Percentiles rank a stretch among this genome's conserved stretches.
Evolutionary conservation across 441 rosid species (phyloP).

Genomic region (Gossypium aridum): DNA sequence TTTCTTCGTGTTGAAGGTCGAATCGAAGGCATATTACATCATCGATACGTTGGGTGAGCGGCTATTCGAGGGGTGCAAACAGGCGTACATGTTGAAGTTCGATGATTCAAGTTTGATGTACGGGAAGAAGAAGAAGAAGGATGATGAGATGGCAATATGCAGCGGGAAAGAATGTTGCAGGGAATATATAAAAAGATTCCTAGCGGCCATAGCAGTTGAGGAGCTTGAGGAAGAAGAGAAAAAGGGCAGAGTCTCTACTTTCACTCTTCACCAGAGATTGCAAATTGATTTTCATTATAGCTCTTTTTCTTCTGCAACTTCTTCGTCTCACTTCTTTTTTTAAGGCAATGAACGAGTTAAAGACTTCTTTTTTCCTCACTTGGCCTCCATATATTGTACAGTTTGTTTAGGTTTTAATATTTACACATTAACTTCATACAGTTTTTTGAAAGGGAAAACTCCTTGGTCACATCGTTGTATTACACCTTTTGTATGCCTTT

Average conservation of each 20-base stretch:
- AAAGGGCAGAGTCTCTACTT: slow-evolving; percentile 28
- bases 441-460: no score
- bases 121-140: slow-evolving; percentile 6
- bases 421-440: not conserved
- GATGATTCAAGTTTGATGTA: slow-evolving; percentile 39
- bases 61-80: slow-evolving; percentile 59
- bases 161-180: slow-evolving; percentile 50
- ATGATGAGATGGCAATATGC: slow-evolving; percentile 29
- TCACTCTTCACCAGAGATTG: slow-evolving; percentile 38
- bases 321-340: not conserved
- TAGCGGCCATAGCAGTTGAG: slow-evolving; percentile 43
- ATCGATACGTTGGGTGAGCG: slow-evolving; percentile 66
- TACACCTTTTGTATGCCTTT: no score
- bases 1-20: slow-evolving; percentile 61
- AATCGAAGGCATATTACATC: slow-evolving; percentile 33
- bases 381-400: not conserved
- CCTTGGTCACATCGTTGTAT: no score
- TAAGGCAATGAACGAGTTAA: not conserved
- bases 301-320: slow-evolving; percentile 13
- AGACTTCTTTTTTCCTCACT: not conserved
- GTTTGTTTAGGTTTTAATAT: not conserved
- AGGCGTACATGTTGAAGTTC: slow-evolving; percentile 59
- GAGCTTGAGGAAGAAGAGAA: slow-evolving; percentile 46
- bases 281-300: slow-evolving; percentile 64
- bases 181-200: slow-evolving; percentile 59